phyloP scores from a whole-genome alignment of 208 protist genomes.

The Leishmania tropica region DNA sequence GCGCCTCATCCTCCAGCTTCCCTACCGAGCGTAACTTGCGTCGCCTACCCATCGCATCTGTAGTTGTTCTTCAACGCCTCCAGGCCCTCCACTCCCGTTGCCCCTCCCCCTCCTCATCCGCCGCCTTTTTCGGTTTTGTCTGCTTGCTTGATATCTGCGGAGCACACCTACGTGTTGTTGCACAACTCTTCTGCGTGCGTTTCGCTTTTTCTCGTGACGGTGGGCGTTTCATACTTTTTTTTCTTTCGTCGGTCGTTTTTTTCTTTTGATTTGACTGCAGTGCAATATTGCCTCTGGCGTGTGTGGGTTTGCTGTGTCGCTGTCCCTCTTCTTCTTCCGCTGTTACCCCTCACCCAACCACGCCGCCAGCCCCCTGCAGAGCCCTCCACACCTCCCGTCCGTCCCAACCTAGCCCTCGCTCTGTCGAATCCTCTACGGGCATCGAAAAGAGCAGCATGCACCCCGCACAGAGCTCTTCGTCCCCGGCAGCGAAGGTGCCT shows the following conservation, averaged over 20 bases:
- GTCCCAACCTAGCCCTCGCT: background rate
- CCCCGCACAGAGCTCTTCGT: background rate
- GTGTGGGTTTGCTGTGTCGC: background rate
- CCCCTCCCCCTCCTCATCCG: background rate
- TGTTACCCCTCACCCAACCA: background rate
- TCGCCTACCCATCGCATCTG: background rate
- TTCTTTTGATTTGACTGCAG: background rate
- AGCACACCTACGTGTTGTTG: background rate
- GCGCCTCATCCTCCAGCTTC: background rate
- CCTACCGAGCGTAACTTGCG: background rate
- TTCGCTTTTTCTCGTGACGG: background rate
- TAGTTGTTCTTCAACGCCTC: background rate
- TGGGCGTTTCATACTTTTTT: background rate
- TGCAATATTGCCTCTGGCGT: conserved; percentile 1
- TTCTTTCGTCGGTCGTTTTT: background rate
- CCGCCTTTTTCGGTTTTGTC: background rate
- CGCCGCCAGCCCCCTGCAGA: background rate
- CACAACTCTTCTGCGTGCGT: background rate
- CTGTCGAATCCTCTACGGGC: background rate
- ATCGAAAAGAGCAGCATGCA: background rate
- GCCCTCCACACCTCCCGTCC: background rate
- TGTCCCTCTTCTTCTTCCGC: background rate
- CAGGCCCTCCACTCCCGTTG: background rate
- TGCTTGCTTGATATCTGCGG: background rate
- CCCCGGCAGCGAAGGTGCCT: background rate